Conservation (phyloP, 2,329 filamentous ascomycete species). For the Aaosphaeria pasadenensis region DNA sequence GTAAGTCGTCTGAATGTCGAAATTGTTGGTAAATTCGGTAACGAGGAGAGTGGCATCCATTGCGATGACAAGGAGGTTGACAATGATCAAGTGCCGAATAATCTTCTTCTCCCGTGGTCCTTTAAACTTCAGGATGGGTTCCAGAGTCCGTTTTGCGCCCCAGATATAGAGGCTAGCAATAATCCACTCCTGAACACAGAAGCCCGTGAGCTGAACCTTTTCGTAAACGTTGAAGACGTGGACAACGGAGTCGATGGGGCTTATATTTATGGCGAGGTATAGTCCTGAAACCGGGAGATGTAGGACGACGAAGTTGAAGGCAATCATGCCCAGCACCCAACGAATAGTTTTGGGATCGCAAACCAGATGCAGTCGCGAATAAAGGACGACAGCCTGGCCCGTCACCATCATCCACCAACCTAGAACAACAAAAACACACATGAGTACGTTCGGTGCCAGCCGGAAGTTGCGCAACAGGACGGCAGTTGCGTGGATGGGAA, state of each 20-base stretch:
- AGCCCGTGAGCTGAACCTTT: slow-evolving; percentile 38
- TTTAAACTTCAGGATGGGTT: slow-evolving; percentile 5
- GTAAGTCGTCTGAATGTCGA: slow-evolving; percentile 25
- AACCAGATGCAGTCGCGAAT: slow-evolving; percentile 45
- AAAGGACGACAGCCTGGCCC: slow-evolving; percentile 59
- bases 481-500: slow-evolving; percentile 1
- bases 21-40: slow-evolving; percentile 35
- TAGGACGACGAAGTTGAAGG: slow-evolving; percentile 40
- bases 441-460: background rate
- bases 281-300: background rate
- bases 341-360: slow-evolving; percentile 8
- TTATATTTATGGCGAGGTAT: background rate
- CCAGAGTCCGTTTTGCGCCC: slow-evolving; percentile 41
- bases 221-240: slow-evolving; percentile 27
- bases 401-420: slow-evolving; percentile 52
- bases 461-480: slow-evolving; percentile 4
- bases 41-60: slow-evolving; percentile 39
- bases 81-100: slow-evolving; percentile 32
- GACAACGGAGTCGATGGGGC: slow-evolving; percentile 5
- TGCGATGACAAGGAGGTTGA: slow-evolving; percentile 37
- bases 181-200: slow-evolving; percentile 37
- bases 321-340: slow-evolving; percentile 54
- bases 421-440: slow-evolving; percentile 2
- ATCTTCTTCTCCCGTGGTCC: slow-evolving; percentile 10
- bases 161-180: slow-evolving; percentile 48